phyloP scores from a whole-genome alignment of 805 yeast species.

The Metschnikowia lunata region DNA sequence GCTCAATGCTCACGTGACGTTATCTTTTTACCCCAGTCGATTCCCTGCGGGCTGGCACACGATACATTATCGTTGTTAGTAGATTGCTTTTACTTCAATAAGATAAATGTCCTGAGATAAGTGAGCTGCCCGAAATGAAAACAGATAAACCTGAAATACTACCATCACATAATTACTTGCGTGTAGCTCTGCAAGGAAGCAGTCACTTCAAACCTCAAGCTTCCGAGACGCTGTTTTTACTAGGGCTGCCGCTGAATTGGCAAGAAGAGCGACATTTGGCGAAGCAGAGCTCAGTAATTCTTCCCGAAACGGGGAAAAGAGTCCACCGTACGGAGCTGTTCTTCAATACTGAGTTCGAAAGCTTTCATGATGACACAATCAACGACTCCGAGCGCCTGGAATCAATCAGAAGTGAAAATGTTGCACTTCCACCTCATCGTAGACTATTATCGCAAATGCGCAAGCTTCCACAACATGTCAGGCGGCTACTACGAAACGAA shows the following conservation, averaged over 20 bases:
- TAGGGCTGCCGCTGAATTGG: conserved; percentile 1
- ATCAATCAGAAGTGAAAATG: not conserved
- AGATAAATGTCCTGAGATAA: too few relatives aligned
- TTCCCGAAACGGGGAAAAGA: conserved; percentile 37
- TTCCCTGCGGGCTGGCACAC: too few relatives aligned
- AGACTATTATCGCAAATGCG: not conserved
- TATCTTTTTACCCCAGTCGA: too few relatives aligned
- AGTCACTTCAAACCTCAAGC: not conserved
- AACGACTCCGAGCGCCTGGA: conserved; percentile 15
- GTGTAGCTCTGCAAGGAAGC: not conserved
- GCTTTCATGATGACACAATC: conserved; percentile 17
- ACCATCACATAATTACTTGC: not conserved
- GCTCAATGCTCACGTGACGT: too few relatives aligned
- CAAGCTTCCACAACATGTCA: not conserved
- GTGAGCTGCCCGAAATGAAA: too few relatives aligned
- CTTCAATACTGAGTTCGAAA: conserved; percentile 22
- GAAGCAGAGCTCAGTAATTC: conserved; percentile 33
- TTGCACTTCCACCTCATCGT: not conserved
- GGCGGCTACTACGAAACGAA: conserved; percentile 7
- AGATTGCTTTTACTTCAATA: too few relatives aligned
- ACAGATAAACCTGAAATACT: too few relatives aligned
- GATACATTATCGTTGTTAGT: too few relatives aligned
- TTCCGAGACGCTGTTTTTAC: conserved; percentile 6
- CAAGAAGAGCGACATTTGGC: conserved; percentile 5
- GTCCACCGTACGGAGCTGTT: conserved; percentile 33